Evolutionary conservation across 306 rosid species (phyloP).

Genomic region (Dalbergia cultrata): DNA sequence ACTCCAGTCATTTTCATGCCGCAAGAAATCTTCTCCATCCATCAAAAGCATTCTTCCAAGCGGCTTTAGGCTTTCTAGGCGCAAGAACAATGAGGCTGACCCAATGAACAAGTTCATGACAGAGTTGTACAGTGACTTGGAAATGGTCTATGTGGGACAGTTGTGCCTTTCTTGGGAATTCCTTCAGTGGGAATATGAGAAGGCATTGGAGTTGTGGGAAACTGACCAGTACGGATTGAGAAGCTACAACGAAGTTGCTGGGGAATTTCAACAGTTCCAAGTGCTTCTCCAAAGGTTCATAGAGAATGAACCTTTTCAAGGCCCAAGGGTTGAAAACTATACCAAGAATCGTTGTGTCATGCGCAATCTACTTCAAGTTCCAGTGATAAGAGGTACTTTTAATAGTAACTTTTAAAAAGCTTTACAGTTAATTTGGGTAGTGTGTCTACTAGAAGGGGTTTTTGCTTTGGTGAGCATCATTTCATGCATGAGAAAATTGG

Average conservation of each 20-base stretch:
- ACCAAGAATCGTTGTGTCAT: conserved; percentile 67
- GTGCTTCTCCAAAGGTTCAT: conserved; percentile 80
- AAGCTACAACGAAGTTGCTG: conserved; percentile 73
- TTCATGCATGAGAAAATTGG: too few species aligned
- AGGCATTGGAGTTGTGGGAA: conserved; percentile 70
- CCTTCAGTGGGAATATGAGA: conserved; percentile 79
- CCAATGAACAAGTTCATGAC: conserved; percentile 60
- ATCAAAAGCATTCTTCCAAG: conserved; percentile 58
- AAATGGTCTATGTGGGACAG: conserved; percentile 91
- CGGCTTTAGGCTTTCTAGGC: conserved; percentile 54
- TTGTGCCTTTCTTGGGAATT: conserved; percentile 95
- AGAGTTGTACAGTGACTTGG: conserved; percentile 74
- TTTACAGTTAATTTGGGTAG: too few species aligned
- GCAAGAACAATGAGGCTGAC: conserved; percentile 60
- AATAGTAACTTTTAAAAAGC: background rate
- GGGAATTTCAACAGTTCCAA: conserved; percentile 87
- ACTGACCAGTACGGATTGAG: conserved; percentile 54
- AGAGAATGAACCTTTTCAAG: conserved; percentile 82
- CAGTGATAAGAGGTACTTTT: conserved; percentile 67
- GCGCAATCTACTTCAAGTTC: conserved; percentile 83
- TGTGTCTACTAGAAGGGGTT: too few species aligned
- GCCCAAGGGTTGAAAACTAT: conserved; percentile 80
- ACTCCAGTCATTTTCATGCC: conserved; percentile 64
- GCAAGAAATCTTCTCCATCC: conserved; percentile 48
- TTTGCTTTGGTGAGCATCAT: too few species aligned